Conservation (phyloP, 2,329 filamentous ascomycete species). For the Aspergillus ibericus region DNA sequence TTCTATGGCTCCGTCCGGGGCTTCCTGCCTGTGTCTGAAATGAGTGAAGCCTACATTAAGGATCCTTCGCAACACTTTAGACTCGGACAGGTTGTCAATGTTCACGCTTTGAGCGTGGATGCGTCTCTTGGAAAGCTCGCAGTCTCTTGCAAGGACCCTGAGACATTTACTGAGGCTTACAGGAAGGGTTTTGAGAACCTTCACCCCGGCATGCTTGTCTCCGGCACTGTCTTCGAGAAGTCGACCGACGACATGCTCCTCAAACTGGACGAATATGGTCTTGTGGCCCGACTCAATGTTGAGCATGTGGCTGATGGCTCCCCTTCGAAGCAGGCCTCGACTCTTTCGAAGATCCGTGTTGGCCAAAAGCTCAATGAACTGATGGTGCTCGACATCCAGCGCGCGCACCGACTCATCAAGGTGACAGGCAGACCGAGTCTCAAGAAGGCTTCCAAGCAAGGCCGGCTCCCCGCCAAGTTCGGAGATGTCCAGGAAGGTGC, state of each 20-base stretch:
- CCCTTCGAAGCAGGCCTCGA: slow-evolving; percentile 70
- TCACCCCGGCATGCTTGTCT: slow-evolving; percentile 70
- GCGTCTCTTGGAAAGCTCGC: slow-evolving; percentile 69
- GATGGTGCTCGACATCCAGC: slow-evolving; percentile 83
- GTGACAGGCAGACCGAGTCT: slow-evolving; percentile 83
- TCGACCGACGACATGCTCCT: slow-evolving; percentile 73
- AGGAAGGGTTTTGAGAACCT: slow-evolving; percentile 70
- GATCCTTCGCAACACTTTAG: slow-evolving; percentile 89
- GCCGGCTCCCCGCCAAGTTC: slow-evolving; percentile 69
- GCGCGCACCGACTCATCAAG: slow-evolving; percentile 71
- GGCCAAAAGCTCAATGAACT: slow-evolving; percentile 80
- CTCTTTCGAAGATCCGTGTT: slow-evolving; percentile 77
- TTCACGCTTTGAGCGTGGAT: slow-evolving; percentile 82
- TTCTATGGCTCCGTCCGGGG: slow-evolving; percentile 84
- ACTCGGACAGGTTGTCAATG: slow-evolving; percentile 84
- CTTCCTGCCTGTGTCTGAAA: slow-evolving; percentile 90
- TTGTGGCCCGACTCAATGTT: slow-evolving; percentile 75
- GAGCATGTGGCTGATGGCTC: slow-evolving; percentile 86
- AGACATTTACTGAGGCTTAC: slow-evolving; percentile 75
- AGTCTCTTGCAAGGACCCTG: slow-evolving; percentile 90
- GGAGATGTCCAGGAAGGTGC: slow-evolving; percentile 70
- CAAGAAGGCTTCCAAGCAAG: slow-evolving; percentile 70
- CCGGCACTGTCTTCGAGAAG: slow-evolving; percentile 79
- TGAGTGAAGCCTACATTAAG: slow-evolving; percentile 95
- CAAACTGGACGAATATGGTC: slow-evolving; percentile 69